These are phyloP conservation scores for Xylaria hypoxylon DNA, from an alignment of 2,329 filamentous ascomycete genomes.

Conservation along the genomic window DNA sequence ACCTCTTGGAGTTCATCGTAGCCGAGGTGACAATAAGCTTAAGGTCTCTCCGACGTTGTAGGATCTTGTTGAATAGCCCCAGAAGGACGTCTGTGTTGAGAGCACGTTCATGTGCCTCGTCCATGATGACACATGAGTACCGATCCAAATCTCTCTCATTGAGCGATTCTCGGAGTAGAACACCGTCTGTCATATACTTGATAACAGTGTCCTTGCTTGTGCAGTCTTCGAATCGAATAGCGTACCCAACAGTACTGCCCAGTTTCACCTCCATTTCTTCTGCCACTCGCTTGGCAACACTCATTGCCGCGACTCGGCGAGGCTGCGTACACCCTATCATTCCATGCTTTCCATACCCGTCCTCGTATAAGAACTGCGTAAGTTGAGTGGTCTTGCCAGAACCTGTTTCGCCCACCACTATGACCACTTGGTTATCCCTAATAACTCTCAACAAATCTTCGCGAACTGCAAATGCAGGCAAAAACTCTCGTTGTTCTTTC, in stretches of 20 bases:
- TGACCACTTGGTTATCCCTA: conserved; percentile 94
- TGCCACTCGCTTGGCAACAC: conserved; percentile 95
- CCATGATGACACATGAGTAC: conserved; percentile 99
- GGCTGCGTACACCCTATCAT: conserved; percentile 98
- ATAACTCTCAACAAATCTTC: conserved; percentile 94
- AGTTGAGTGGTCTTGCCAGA: conserved; percentile 98
- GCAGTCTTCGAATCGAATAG: conserved; percentile 98
- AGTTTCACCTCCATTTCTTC: conserved; percentile 98
- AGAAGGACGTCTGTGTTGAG: conserved; percentile 97
- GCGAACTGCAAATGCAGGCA: conserved; percentile 95
- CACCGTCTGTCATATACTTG: conserved; percentile 99
- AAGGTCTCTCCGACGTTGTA: conserved; percentile 87
- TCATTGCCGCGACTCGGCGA: conserved; percentile 97
- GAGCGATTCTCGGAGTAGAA: conserved; percentile 90
- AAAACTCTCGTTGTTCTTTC: conserved; percentile 88
- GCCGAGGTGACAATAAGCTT: conserved; percentile 98
- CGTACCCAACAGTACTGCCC: conserved; percentile 90
- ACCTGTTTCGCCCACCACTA: conserved; percentile 96
- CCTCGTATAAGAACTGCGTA: conserved; percentile 95
- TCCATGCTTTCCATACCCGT: conserved; percentile 87
- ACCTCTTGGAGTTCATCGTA: conserved; percentile 97
- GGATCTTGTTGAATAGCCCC: conserved; percentile 96
- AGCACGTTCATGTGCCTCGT: conserved; percentile 96
- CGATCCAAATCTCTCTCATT: conserved; percentile 93
- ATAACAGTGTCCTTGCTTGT: conserved; percentile 95